These are phyloP conservation scores for Fusarium dimerum DNA, from an alignment of 2,329 filamentous ascomycete species.

Conservation along the genomic window DNA sequence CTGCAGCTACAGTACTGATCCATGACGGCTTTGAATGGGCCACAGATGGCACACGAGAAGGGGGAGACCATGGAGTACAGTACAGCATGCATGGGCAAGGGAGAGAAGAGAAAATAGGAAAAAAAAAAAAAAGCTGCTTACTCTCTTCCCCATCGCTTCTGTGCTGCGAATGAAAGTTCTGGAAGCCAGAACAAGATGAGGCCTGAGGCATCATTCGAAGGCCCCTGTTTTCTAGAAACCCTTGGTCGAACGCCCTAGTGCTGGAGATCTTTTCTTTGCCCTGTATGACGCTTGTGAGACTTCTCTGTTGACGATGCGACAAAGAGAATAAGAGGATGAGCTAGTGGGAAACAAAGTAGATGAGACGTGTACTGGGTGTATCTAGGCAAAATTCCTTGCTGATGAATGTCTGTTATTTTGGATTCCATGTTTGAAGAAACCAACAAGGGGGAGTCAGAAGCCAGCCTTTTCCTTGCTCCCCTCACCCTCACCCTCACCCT, in stretches of 20 bases:
- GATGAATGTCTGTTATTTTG: too few species aligned
- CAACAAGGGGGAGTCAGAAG: too few species aligned
- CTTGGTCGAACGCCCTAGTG: slow-evolving; percentile 11
- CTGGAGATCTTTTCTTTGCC: neutral
- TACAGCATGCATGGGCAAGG: too few species aligned
- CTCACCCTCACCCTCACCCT: neutral
- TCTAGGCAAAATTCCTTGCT: too few species aligned
- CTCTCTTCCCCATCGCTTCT: neutral
- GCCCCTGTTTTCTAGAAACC: neutral
- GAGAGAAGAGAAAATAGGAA: too few species aligned
- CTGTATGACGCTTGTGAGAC: neutral
- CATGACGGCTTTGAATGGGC: neutral
- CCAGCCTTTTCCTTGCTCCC: neutral
- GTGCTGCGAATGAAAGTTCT: slow-evolving; percentile 15
- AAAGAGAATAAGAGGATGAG: too few species aligned
- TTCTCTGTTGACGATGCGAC: too few species aligned
- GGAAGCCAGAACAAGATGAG: slow-evolving; percentile 13
- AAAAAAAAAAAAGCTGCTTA: neutral
- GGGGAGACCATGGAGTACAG: too few species aligned
- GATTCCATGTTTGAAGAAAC: too few species aligned
- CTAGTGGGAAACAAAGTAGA: too few species aligned
- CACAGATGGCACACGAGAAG: neutral
- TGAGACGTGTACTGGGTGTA: too few species aligned
- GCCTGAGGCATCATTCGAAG: slow-evolving; percentile 18
- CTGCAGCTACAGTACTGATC: neutral